Base-by-base conservation (phyloP, 2,329 filamentous ascomycete species). In the Talaromyces piceae region DNA sequence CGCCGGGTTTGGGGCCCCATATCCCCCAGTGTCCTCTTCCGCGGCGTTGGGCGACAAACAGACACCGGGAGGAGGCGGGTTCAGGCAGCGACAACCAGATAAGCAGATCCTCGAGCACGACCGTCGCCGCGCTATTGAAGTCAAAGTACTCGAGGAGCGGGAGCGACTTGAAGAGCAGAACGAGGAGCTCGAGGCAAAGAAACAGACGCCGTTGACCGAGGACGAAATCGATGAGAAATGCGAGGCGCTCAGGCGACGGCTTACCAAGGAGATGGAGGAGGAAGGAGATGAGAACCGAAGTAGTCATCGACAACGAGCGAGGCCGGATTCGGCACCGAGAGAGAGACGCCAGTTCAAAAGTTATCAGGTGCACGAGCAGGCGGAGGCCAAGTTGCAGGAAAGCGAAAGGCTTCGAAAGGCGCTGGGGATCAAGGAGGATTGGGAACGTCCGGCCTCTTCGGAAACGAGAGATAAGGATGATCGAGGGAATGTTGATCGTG, bases 291-390 rank as follows among this genome's bases (percentile, higher is more conserved):
- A 43, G 20, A n/a, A 18, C 33, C 16, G 9, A 37, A 18, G 33
- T 9, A 39, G 28, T 41, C 44, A 39, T 37, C 52, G 56, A 59
- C 54, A 49, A 62, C 48, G 48, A 57, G 28, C 63, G 61, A 22
- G 50, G 41, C 28, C 45, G 7, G 39, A 49, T 23, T 41, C 33
- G 13, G 52, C 44, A 48, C 56, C 57, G 4, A 59, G 56, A 55
- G 62, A 65, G 55, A 57, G 66, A 64, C 72, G 53, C 63, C 78
- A 81, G 8, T 78, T 97, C 57, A 98, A 97, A 73, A 78, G 84
- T 58, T 90, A 97, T 71, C 89, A 97, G 71, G 90, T 97, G 18
- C 93, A 98, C 73, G 93, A 97, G 72, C 78, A 95, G 67, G 93
- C 93, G 16, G 87, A 93, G 63, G 93, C 91, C 54, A 98, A 98